Percentiles rank a stretch among this genome's conserved stretches.
Conservation (phyloP, 2,329 filamentous ascomycete species). For the Hymenoscyphus fructigenus region DNA sequence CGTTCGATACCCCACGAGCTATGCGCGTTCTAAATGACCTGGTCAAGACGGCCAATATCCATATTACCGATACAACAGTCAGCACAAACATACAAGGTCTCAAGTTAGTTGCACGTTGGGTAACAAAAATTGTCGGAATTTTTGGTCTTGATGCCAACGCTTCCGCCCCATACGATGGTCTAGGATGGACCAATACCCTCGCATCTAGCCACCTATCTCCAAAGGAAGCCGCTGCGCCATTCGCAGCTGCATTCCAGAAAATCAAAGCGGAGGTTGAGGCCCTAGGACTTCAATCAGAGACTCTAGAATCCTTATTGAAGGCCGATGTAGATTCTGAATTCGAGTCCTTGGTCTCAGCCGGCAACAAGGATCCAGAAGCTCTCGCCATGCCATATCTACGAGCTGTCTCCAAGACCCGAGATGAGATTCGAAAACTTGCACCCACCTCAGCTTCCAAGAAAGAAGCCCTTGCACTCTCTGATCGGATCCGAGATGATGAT, state of each 20-base stretch:
- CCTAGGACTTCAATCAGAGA: conserved; percentile 49
- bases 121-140: conserved; percentile 80
- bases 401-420: conserved; percentile 55
- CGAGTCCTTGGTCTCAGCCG: conserved; percentile 43
- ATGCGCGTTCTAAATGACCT: conserved; percentile 78
- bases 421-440: conserved; percentile 59
- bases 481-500: conserved; percentile 75
- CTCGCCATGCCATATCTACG: conserved; percentile 56
- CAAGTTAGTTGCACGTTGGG: conserved; percentile 67
- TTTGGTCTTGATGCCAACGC: conserved; percentile 74
- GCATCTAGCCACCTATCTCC: conserved; percentile 42
- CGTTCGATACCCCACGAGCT: conserved; percentile 79
- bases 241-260: conserved; percentile 45
- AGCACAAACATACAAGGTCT: conserved; percentile 47
- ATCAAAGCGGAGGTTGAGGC: conserved; percentile 48
- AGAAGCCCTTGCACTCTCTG: conserved; percentile 73
- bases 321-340: conserved; percentile 49
- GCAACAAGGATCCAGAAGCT: conserved; percentile 52
- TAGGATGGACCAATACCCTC: conserved; percentile 52
- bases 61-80: conserved; percentile 49
- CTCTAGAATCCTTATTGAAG: conserved; percentile 44
- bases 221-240: conserved; percentile 47
- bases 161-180: conserved; percentile 52
- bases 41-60: conserved; percentile 73
- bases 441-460: conserved; percentile 57